Evolutionary conservation across 2,329 filamentous ascomycete genomes (phyloP), one percentile per base, ranked within the genome.

Genomic region (Colletotrichum destructivum): DNA sequence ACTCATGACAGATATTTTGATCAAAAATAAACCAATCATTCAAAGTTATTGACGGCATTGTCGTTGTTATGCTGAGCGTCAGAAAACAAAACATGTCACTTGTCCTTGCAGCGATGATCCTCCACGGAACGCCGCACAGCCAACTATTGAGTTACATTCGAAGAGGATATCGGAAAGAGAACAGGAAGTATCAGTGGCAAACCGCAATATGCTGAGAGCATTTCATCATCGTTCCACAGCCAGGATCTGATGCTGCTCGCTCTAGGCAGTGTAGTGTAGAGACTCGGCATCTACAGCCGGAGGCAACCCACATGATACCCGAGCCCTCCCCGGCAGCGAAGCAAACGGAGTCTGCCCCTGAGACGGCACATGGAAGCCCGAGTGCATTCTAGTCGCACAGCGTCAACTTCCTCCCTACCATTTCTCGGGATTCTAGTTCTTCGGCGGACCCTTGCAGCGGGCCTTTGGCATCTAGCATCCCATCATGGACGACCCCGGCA

Each of bases 231-330:
- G 2, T 18, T 31, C 4, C 11, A 56, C 26, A 13, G 12, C 18
- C 26, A 31, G 26, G 26, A 31, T 31, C 26, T 40, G 18, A 13
- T 56, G 3, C 18, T 40, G 5, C 26, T 31, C 26, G 26, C 26
- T 31, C 26, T n/a, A 13, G 31, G 9, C 40, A 7, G 13, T 16
- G 26, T 46, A 26, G 56, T 21, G 56, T 46, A 38, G 23, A 46
- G 38, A 26, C 16, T 31, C 56, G 56, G 21, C 56, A 46, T 46
- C 56, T 21, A 15, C 23, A 46, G 56, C 40, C 56, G 23, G 56
- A 59, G 40, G 21, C 40, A 59, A 59, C 40, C 54, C 35, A 56
- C 35, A 56, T 13, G 21, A 18, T 11, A 18, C n/a, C 54, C 54
- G 26, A 5, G 6, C 23, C 31, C 18, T 61, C 13, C 8, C n/a